A percentile compares a stretch with the other conserved stretches of the same genome.
These are phyloP conservation scores for Kwoniella shandongensis DNA, from an alignment of 768 basidiomycete genomes.

Conservation along the genomic window DNA sequence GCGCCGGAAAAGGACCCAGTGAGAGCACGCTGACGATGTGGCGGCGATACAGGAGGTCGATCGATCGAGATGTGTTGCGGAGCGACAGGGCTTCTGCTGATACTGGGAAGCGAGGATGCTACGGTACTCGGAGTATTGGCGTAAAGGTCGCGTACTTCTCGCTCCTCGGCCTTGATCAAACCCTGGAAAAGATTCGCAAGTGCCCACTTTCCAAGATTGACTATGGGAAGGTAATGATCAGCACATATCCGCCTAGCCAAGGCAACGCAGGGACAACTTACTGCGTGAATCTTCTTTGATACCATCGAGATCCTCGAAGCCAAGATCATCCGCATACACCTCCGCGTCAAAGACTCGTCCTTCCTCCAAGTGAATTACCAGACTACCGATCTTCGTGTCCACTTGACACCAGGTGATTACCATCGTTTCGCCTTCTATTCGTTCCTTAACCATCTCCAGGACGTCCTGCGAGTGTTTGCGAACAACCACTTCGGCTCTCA, in stretches of 20 bases:
- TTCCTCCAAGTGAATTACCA: slow-evolving; percentile 84
- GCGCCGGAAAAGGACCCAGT: slow-evolving; percentile 29
- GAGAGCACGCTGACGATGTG: slow-evolving; percentile 47
- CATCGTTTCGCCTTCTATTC: slow-evolving; percentile 93
- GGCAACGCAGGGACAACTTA: slow-evolving; percentile 55
- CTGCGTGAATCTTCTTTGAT: slow-evolving; percentile 78
- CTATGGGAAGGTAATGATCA: slow-evolving; percentile 54
- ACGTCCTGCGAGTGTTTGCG: slow-evolving; percentile 60
- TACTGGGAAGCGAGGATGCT: slow-evolving; percentile 17
- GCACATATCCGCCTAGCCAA: neutral
- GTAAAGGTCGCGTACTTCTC: slow-evolving; percentile 27
- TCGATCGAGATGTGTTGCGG: slow-evolving; percentile 49
- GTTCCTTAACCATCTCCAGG: slow-evolving; percentile 79
- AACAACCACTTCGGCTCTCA: slow-evolving; percentile 27
- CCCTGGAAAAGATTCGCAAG: slow-evolving; percentile 78
- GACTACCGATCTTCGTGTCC: slow-evolving; percentile 84
- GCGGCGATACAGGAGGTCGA: slow-evolving; percentile 26
- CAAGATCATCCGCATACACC: slow-evolving; percentile 89
- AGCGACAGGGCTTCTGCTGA: slow-evolving; percentile 34
- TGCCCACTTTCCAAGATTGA: slow-evolving; percentile 90
- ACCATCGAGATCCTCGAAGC: slow-evolving; percentile 63
- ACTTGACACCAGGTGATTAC: slow-evolving; percentile 79
- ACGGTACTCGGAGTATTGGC: slow-evolving; percentile 19
- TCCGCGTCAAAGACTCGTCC: slow-evolving; percentile 84
- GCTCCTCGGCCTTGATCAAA: slow-evolving; percentile 49